Percentiles rank a stretch among this genome's conserved stretches.
These are phyloP conservation scores for Apiotrichum siamense DNA, from an alignment of 1,284 basidiomycete species.

Conservation along the genomic window DNA sequence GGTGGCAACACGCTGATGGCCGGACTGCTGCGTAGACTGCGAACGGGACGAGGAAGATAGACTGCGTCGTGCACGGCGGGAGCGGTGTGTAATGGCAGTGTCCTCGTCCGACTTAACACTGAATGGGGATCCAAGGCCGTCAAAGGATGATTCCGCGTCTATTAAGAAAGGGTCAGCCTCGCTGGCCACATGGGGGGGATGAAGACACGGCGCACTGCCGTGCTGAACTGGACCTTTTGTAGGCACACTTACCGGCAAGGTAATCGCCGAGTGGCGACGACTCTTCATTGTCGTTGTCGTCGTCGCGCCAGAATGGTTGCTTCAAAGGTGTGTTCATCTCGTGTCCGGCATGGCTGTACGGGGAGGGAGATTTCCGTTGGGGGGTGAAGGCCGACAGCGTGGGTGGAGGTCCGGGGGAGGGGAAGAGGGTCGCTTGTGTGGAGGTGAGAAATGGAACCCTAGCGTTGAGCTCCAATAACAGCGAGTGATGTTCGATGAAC, in stretches of 20 bases:
- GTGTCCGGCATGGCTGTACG: neutral
- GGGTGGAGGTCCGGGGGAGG: neutral
- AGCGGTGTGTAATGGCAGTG: constrained; percentile 1
- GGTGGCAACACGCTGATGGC: neutral
- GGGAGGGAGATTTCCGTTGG: neutral
- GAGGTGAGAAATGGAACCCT: too few species aligned
- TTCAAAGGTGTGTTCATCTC: neutral
- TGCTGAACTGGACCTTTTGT: too few species aligned
- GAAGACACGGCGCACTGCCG: too few species aligned
- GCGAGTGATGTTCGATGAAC: too few species aligned
- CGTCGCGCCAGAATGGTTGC: neutral
- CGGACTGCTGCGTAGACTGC: neutral
- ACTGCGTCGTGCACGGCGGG: neutral
- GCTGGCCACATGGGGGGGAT: neutral
- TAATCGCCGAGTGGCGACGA: constrained; percentile 14
- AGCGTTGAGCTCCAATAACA: too few species aligned
- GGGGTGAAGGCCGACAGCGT: neutral
- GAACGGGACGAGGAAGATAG: neutral
- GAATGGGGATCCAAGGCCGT: constrained; percentile 5
- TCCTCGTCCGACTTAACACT: neutral
- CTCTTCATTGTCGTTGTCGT: neutral
- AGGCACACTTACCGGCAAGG: constrained; percentile 15
- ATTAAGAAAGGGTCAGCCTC: neutral
- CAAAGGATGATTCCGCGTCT: constrained; percentile 18
- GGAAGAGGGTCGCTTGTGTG: neutral